phyloP scores from a whole-genome alignment of 148 eudicot species.

The Heliosperma pusillum region DNA sequence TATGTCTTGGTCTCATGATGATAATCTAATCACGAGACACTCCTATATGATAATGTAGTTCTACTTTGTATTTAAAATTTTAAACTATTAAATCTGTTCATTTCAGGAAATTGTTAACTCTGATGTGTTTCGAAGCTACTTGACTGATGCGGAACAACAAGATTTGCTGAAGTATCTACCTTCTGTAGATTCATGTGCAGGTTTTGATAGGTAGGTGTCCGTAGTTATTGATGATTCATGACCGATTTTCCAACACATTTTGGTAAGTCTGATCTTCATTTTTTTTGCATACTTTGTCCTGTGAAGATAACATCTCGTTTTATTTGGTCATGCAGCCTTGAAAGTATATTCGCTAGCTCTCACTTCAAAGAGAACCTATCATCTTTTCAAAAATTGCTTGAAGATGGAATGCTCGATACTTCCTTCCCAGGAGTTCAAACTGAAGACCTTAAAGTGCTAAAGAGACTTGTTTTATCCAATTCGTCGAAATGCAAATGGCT shows the following conservation, averaged over 20 bases:
- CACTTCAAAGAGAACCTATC: conserved; percentile 68
- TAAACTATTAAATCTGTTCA: background rate
- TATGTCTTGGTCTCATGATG: background rate
- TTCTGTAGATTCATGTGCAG: conserved; percentile 40
- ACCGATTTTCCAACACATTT: background rate
- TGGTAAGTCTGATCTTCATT: background rate
- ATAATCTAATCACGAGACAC: background rate
- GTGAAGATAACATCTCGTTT: background rate
- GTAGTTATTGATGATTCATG: background rate
- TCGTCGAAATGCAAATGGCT: conserved; percentile 64
- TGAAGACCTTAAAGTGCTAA: conserved; percentile 57
- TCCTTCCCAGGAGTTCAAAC: conserved; percentile 42
- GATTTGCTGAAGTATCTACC: conserved; percentile 71
- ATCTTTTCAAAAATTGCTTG: conserved; percentile 69
- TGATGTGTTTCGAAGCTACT: conserved; percentile 46
- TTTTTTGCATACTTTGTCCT: background rate
- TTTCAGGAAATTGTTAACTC: conserved; percentile 70
- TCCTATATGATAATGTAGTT: background rate
- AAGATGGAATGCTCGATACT: conserved; percentile 72
- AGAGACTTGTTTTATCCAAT: conserved; percentile 62
- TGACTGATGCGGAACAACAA: conserved; percentile 67
- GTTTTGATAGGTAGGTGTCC: conserved; percentile 55
- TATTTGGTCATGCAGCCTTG: conserved; percentile 46
- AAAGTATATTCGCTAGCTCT: conserved; percentile 56
- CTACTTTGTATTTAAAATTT: conserved; percentile 1